Percentiles rank a stretch among this genome's conserved stretches.
Conservation (phyloP, 306 rosid species). For the Citrullus colocynthis region DNA sequence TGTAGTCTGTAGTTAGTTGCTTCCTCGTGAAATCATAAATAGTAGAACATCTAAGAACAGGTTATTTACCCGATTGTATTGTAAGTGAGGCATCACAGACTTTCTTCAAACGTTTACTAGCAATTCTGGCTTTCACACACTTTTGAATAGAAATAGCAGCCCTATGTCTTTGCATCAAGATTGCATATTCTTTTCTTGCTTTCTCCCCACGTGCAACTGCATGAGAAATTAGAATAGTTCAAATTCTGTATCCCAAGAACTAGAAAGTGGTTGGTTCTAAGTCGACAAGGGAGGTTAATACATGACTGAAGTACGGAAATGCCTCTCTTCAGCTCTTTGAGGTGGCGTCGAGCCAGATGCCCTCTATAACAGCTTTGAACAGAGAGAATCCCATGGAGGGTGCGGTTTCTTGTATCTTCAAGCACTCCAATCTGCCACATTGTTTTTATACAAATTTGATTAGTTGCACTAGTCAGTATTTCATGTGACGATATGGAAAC, state of each 20-base stretch:
- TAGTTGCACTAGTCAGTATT: background rate
- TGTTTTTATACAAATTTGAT: background rate
- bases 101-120: conserved; percentile 34
- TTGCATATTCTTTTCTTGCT: conserved; percentile 51
- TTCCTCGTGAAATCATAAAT: background rate
- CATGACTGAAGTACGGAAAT: conserved; percentile 77
- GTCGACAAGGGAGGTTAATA: conserved; percentile 17
- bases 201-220: conserved; percentile 75
- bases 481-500: background rate
- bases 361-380: conserved; percentile 99
- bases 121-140: conserved; percentile 36
- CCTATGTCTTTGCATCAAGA: conserved; percentile 47
- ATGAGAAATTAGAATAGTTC: conserved; percentile 15
- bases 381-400: conserved; percentile 78
- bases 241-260: conserved; percentile 10
- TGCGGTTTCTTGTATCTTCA: conserved; percentile 93
- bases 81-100: conserved; percentile 48
- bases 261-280: conserved; percentile 16
- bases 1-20: background rate
- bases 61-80: conserved; percentile 55
- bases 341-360: conserved; percentile 57
- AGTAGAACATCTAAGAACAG: background rate
- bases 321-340: conserved; percentile 57
- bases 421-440: conserved; percentile 81
- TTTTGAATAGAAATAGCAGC: conserved; percentile 71